Evolutionary conservation across 176 grass and related monocot genomes (phyloP), one percentile per base, ranked within the genome.

Genomic region (Zoysia pacifica): DNA sequence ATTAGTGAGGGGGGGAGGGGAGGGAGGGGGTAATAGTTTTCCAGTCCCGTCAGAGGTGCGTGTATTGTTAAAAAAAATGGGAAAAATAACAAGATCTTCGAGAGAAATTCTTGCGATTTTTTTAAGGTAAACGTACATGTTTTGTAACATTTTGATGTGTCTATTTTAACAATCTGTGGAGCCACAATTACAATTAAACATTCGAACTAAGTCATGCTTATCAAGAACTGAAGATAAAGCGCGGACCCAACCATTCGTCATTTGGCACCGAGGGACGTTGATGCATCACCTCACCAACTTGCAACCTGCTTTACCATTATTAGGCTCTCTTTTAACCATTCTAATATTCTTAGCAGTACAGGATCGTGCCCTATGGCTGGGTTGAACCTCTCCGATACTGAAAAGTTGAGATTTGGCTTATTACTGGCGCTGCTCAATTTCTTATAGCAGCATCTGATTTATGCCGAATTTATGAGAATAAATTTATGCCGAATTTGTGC

Each of bases 271-370:
- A 55, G 11, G 47, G 69, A 3, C 7, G 81, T 79, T 80, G 81
- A 88, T 75, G 20, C 75, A 46, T 84, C 86, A 88, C 62, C 63
- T 79, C 81, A 60, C 67, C 60, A 41, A 77, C 20, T 76, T 43
- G n/a, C n/a, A 20, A 20, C 2, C 53, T 20, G 56, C 56, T 64
- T 61, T 69, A 44, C 61, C 74, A 74, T 69, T 43, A 87, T 44
- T 73, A 67, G 61, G 42, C 11, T 6, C 5, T 67, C 69, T 9
- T 79, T 74, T 51, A 59, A 9, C 48, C 61, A 58, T 20, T 15
- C 38, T 44, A 60, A 66, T 47, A 47, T 28, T 28, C 0, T 28
- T 28, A 28, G 28, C 28, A 70, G 12, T 61, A 4, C 0, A 19
- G 54, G 47, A 18, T 2, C 37, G 10, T 71, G 48, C 5, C 53